Percentiles rank a stretch among this genome's conserved stretches.
Conservation (phyloP, 1,139 yeast species). For the Lodderomyces parapsilosis region DNA sequence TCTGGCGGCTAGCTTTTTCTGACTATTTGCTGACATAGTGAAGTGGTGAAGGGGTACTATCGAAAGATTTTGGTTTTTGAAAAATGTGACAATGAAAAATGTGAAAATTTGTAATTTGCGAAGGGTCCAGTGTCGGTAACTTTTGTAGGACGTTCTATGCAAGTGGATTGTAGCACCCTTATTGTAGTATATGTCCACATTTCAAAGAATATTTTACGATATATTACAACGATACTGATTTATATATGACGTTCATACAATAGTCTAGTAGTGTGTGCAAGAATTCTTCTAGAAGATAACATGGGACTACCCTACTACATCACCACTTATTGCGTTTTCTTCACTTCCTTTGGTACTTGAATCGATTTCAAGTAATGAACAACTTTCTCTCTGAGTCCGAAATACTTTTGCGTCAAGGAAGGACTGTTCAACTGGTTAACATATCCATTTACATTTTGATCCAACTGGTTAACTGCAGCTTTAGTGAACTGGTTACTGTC, state of each 20-base stretch:
- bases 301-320: no score
- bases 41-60: not conserved
- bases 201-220: no score
- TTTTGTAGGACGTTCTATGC: no score
- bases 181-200: no score
- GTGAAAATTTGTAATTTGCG: not conserved
- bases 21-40: conserved; percentile 46
- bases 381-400: not conserved
- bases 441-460: conserved; percentile 28
- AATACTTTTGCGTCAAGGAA: conserved; percentile 15
- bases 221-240: no score
- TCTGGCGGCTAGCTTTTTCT: conserved; percentile 65
- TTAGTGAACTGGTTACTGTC: conserved; percentile 43
- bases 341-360: conserved; percentile 11
- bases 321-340: conserved; percentile 7
- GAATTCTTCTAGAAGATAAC: no score
- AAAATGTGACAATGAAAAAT: not conserved
- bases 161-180: no score
- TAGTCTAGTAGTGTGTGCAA: no score
- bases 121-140: no score
- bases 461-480: conserved; percentile 39
- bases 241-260: no score
- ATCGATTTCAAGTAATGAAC: conserved; percentile 5
- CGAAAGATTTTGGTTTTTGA: not conserved
- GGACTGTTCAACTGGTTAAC: conserved; percentile 22